Percentiles rank a stretch among this genome's conserved stretches.
phyloP scores from a whole-genome alignment of 1,284 basidiomycete species.

The Ceratobasidium sp. region DNA sequence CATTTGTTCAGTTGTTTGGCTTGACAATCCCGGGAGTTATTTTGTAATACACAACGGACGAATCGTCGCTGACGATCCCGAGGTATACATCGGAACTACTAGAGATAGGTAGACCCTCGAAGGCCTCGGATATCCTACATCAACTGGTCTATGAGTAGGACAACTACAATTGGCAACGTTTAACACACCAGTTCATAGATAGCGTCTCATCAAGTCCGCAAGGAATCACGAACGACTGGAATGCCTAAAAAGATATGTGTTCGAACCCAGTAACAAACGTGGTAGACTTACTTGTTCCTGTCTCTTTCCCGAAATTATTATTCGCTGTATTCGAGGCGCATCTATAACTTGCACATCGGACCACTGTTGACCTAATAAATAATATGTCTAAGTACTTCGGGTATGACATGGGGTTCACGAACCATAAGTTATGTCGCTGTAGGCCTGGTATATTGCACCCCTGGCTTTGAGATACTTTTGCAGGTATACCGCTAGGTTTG shows the following conservation, averaged over 20 bases:
- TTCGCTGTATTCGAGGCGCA: constrained; percentile 64
- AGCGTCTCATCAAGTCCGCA: constrained; percentile 73
- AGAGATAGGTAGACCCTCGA: not conserved
- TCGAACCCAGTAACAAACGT: not conserved
- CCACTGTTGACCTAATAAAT: constrained; percentile 73
- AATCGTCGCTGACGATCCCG: constrained; percentile 77
- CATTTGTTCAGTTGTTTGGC: constrained; percentile 60
- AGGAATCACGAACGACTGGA: constrained; percentile 66
- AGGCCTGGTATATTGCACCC: constrained; percentile 66
- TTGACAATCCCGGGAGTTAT: constrained; percentile 78
- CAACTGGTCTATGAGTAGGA: not conserved
- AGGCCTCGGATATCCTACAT: constrained; percentile 20
- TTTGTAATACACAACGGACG: constrained; percentile 84
- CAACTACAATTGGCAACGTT: not conserved
- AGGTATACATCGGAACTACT: constrained; percentile 56
- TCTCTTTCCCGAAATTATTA: constrained; percentile 68
- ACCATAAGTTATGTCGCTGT: constrained; percentile 68
- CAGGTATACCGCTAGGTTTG: constrained; percentile 53
- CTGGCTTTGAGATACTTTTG: constrained; percentile 64
- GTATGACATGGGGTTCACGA: constrained; percentile 10
- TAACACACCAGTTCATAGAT: constrained; percentile 60
- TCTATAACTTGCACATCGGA: constrained; percentile 69
- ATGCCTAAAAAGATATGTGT: constrained; percentile 51
- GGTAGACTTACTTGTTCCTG: constrained; percentile 61
- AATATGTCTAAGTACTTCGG: constrained; percentile 4